Percentiles rank a stretch among this genome's conserved stretches.
These are phyloP conservation scores for Dacryopinax spathularia DNA, from an alignment of 768 basidiomycete genomes.

Conservation along the genomic window DNA sequence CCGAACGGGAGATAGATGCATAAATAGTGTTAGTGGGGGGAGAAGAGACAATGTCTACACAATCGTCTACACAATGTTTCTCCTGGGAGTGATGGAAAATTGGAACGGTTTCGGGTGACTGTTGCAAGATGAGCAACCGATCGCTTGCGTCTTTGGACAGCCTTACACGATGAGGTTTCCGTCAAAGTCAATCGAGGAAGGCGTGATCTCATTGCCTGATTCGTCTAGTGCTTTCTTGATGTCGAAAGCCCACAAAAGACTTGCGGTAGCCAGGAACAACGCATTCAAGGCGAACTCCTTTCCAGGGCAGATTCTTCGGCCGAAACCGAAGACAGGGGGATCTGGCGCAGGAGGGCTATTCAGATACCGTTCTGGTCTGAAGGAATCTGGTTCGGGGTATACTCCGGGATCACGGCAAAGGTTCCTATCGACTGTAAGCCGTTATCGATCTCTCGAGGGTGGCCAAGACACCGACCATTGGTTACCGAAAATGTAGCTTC, in stretches of 20 bases:
- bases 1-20: no score
- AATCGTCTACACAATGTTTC: not conserved
- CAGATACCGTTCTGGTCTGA: slow-evolving; percentile 15
- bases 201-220: not conserved
- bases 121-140: not conserved
- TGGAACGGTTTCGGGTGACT: not conserved
- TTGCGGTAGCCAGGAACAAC: not conserved
- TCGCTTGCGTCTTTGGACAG: not conserved
- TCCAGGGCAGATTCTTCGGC: not conserved
- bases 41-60: no score
- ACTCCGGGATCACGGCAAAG: slow-evolving; percentile 10
- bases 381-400: slow-evolving; percentile 11
- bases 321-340: not conserved
- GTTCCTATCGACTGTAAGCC: not conserved
- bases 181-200: not conserved
- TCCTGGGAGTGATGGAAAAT: not conserved
- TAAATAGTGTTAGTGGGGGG: no score
- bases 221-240: not conserved
- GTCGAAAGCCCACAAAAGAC: not conserved
- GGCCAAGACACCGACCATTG: not conserved
- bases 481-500: not conserved
- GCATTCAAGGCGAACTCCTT: not conserved
- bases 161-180: not conserved
- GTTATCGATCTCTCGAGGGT: not conserved
- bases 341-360: not conserved